Base-by-base conservation (phyloP, 371 early-diverging fungal species). In the Ecytonucleospora hepatopenaei region DNA sequence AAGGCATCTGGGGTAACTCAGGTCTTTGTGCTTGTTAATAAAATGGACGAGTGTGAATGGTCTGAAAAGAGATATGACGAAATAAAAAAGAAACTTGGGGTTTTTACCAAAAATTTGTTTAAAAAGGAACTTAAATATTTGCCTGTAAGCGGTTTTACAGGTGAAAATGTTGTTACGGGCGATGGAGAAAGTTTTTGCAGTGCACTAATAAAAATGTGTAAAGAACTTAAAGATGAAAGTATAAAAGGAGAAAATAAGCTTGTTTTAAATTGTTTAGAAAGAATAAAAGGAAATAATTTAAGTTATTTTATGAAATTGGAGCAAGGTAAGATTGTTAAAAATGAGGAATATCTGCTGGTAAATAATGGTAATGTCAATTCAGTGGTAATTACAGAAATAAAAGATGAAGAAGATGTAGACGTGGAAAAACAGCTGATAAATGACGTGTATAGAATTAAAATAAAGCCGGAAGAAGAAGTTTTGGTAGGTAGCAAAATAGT, bases 31-130 rank as follows among this genome's bases (percentile, higher is more conserved):
- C 57, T 78, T 19, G 71, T 80, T 5, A 80, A 80, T 68, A 80
- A 80, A 47, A 80, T 80, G 80, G 78, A 78, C 47, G 71, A 74
- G 32, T 76, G 74, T 23, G 30, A 60, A 21, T 77, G 72, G 74
- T 53, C 46, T 28, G 68, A 73, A 54, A 62, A 71, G 21, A 65
- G 78, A 27, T 80, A 67, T 67, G 59, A 53, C 27, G 63, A 69
- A 23, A 77, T 77, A 30, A 46, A 59, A 47, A 60, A 15, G 8
- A 71, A 74, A 53, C 28, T 77, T 17, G 35, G 40, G 8, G 16
- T 19, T 4, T 74, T 63, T 67, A 24, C 70, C 16, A 65, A 62
- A 32, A 60, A 35, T 26, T 46, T 77, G 23, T 77, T 62, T 47
- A n/a, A n/a, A n/a, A 54, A 63, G 0, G 40, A 57, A 21, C 32